These are phyloP conservation scores for Yarrowia deformans DNA, from an alignment of 805 yeast genomes.

Conservation along the genomic window DNA sequence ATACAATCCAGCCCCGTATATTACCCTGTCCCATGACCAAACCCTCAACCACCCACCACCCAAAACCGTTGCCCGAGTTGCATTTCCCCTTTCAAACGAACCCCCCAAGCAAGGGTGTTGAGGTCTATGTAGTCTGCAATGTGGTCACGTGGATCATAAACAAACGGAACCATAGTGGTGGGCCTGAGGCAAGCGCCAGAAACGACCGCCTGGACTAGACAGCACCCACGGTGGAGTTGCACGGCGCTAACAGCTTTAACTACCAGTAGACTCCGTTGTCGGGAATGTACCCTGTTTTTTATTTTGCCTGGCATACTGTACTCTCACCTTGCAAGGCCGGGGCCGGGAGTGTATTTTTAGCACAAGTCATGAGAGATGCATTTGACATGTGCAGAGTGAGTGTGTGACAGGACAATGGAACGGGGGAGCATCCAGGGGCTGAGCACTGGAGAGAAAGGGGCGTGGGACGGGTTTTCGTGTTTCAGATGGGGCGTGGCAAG, in stretches of 20 bases:
- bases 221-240: constrained; percentile 18
- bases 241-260: constrained; percentile 25
- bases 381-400: constrained; percentile 22
- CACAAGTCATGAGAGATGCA: constrained; percentile 34
- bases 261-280: constrained; percentile 14
- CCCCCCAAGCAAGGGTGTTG: constrained; percentile 31
- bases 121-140: constrained; percentile 14
- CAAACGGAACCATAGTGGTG: not conserved
- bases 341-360: constrained; percentile 28
- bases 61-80: constrained; percentile 7
- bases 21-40: not conserved
- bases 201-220: not conserved
- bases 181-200: not conserved
- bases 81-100: constrained; percentile 31
- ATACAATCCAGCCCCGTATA: constrained; percentile 11
- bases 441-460: constrained; percentile 16
- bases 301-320: not conserved
- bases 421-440: constrained; percentile 21
- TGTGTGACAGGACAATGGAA: constrained; percentile 24
- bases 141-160: constrained; percentile 33
- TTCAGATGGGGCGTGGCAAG: not conserved
- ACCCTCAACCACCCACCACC: not conserved
- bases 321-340: constrained; percentile 1
- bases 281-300: constrained; percentile 17
- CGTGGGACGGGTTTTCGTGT: not conserved